Evolutionary conservation across 805 yeast genomes (phyloP).

Genomic region (Barnettozyma salicaria): DNA sequence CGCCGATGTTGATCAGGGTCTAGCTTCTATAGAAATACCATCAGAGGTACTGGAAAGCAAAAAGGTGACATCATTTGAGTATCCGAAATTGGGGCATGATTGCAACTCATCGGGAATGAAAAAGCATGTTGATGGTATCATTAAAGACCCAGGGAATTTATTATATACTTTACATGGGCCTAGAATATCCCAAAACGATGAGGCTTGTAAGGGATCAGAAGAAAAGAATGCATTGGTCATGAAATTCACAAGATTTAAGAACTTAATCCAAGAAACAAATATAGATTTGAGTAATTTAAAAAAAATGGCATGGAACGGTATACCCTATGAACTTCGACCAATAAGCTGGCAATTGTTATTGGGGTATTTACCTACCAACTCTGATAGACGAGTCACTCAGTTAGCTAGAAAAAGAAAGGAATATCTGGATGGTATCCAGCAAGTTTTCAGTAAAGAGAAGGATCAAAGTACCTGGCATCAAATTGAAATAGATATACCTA

Average conservation of each 20-base stretch:
- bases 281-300: conserved; percentile 65
- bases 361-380: conserved; percentile 87
- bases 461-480: conserved; percentile 91
- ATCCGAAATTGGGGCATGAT: conserved; percentile 23
- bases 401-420: conserved; percentile 79
- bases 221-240: conserved; percentile 54
- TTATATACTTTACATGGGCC: conserved; percentile 39
- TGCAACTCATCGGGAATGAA: conserved; percentile 15
- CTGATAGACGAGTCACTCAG: conserved; percentile 64
- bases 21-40: conserved; percentile 22
- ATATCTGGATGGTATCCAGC: conserved; percentile 67
- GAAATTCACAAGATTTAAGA: conserved; percentile 61
- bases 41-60: conserved; percentile 28
- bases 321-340: conserved; percentile 77
- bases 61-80: conserved; percentile 18
- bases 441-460: conserved; percentile 50
- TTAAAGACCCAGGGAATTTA: conserved; percentile 29
- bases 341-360: conserved; percentile 83
- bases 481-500: conserved; percentile 87
- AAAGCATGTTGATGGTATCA: conserved; percentile 20
- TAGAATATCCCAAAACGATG: conserved; percentile 32
- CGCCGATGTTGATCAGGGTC: conserved; percentile 52
- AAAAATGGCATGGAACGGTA: conserved; percentile 89
- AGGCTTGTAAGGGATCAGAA: conserved; percentile 40
- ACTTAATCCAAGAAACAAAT: conserved; percentile 44